These are phyloP conservation scores for Xerocomus brunneocitrinus DNA, from an alignment of 768 basidiomycete genomes.

Conservation along the genomic window DNA sequence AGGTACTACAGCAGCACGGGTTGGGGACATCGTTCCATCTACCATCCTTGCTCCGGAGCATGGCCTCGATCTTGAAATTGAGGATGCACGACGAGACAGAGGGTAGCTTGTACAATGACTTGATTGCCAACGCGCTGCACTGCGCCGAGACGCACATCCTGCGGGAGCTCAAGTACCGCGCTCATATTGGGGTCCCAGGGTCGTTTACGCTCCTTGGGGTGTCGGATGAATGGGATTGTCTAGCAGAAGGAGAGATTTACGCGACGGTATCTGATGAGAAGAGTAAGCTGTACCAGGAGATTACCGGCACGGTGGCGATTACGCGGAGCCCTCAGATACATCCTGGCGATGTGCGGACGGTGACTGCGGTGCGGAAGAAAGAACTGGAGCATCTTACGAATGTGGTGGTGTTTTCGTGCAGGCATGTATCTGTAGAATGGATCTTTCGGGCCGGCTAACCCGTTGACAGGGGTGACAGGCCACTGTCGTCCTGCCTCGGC, in stretches of 20 bases:
- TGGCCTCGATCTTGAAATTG: constrained; percentile 32
- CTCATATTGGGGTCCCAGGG: constrained; percentile 45
- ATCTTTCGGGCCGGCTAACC: constrained; percentile 2
- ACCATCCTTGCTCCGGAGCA: constrained; percentile 38
- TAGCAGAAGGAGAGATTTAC: constrained; percentile 45
- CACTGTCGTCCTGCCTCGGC: constrained; percentile 45
- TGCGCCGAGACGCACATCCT: constrained; percentile 43
- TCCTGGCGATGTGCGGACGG: constrained; percentile 43
- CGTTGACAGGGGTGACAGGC: constrained; percentile 35
- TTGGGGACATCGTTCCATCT: constrained; percentile 44
- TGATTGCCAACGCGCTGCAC: constrained; percentile 35
- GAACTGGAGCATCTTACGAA: constrained; percentile 39
- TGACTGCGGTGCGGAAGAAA: constrained; percentile 38
- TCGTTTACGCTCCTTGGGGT: constrained; percentile 51
- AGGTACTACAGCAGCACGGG: constrained; percentile 40
- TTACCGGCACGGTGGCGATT: constrained; percentile 40
- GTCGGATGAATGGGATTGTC: constrained; percentile 45
- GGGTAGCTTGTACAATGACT: constrained; percentile 27
- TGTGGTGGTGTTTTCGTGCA: constrained; percentile 49
- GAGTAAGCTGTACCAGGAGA: constrained; percentile 18
- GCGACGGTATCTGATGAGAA: constrained; percentile 37
- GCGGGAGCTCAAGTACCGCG: constrained; percentile 49
- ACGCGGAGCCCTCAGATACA: constrained; percentile 53
- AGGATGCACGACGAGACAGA: constrained; percentile 12
- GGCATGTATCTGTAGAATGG: constrained; percentile 25